phyloP scores from a whole-genome alignment of 75 land plant genomes.

The Adiantum capillusveneris region DNA sequence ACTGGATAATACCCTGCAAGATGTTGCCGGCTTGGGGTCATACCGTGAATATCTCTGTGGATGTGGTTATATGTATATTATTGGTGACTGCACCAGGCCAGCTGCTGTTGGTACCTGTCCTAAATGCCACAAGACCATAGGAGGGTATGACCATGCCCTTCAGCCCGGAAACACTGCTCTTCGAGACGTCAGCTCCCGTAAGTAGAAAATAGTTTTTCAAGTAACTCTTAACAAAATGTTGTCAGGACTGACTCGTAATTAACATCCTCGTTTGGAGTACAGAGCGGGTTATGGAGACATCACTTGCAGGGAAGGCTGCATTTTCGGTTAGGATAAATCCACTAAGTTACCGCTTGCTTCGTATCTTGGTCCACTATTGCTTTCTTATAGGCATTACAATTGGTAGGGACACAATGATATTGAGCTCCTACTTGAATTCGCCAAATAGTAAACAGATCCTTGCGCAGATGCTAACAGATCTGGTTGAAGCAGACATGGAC shows the following conservation, averaged over 20 bases:
- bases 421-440: slow-evolving; percentile 4
- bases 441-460: background rate
- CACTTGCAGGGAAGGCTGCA: slow-evolving; percentile 8
- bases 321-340: background rate
- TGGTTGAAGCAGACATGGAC: slow-evolving; percentile 12
- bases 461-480: background rate
- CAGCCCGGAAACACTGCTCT: slow-evolving; percentile 5
- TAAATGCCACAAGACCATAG: slow-evolving; percentile 8
- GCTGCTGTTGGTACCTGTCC: slow-evolving; percentile 8
- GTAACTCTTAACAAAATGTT: too few species aligned
- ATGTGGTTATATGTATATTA: slow-evolving; percentile 11
- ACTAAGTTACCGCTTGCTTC: slow-evolving; percentile 16
- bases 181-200: background rate
- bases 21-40: slow-evolving; percentile 5
- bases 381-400: slow-evolving; percentile 6
- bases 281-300: too few species aligned
- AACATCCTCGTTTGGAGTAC: too few species aligned
- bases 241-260: too few species aligned
- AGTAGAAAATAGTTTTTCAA: too few species aligned
- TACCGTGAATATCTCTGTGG: slow-evolving; percentile 11
- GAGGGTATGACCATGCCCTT: slow-evolving; percentile 5
- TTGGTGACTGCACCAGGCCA: slow-evolving; percentile 20
- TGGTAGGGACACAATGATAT: background rate
- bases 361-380: slow-evolving; percentile 13
- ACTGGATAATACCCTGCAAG: slow-evolving; percentile 9